Evolutionary conservation across 495 filamentous ascomycete genomes (phyloP).

Genomic region (Trichoderma gamsii): DNA sequence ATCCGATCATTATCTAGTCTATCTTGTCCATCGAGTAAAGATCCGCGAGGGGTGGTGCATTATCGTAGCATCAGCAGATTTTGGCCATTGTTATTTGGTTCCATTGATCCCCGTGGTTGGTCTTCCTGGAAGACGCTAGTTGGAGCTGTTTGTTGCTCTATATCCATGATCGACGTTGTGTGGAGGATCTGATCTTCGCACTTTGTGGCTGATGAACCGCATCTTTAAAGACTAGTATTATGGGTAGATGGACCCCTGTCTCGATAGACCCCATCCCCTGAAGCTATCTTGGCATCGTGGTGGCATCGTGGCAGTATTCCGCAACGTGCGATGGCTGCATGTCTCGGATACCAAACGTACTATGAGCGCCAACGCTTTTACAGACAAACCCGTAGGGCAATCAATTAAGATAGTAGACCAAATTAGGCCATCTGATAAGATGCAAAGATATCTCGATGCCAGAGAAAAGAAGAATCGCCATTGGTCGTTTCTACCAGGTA

Average conservation of each 20-base stretch:
- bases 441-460: too few species aligned
- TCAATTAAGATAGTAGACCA: too few species aligned
- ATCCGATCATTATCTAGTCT: background rate
- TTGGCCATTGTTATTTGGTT: background rate
- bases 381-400: background rate
- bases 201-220: slow-evolving; percentile 2
- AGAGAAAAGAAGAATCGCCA: too few species aligned
- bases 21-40: background rate
- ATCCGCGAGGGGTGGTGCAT: background rate
- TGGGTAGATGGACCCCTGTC: background rate
- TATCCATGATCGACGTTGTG: background rate
- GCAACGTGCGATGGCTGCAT: background rate
- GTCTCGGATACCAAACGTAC: background rate
- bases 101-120: background rate
- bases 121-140: background rate
- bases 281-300: background rate
- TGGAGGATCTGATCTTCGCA: slow-evolving; percentile 3
- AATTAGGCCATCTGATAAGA: too few species aligned
- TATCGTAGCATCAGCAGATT: background rate
- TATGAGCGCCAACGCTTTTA: background rate
- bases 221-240: background rate
- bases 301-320: background rate
- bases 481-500: too few species aligned
- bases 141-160: background rate
- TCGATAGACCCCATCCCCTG: background rate